These are phyloP conservation scores for Paraphoma chrysanthemicola DNA, from an alignment of 2,329 filamentous ascomycete genomes.

Conservation along the genomic window DNA sequence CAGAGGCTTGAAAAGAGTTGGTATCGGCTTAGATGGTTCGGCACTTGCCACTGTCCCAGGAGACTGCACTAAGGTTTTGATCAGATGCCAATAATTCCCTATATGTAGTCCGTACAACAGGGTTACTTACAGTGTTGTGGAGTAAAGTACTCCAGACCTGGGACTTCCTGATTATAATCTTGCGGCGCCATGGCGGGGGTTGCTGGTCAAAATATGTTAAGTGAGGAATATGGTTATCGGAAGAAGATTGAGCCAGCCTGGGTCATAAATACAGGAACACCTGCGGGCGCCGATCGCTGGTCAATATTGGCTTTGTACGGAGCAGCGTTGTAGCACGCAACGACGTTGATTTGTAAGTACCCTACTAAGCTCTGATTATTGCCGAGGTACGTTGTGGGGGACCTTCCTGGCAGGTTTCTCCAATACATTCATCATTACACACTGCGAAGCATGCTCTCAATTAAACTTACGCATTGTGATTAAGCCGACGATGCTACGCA, in stretches of 20 bases:
- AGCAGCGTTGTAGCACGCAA: background rate
- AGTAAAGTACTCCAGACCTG: slow-evolving; percentile 53
- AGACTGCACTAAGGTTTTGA: slow-evolving; percentile 24
- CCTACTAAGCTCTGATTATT: background rate
- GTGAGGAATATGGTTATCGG: too few species aligned
- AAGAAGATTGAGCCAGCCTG: background rate
- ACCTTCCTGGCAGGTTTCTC: too few species aligned
- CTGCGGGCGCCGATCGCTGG: background rate
- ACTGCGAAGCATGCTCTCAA: too few species aligned
- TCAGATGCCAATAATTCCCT: too few species aligned
- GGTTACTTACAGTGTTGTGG: slow-evolving; percentile 43
- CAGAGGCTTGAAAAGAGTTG: slow-evolving; percentile 46
- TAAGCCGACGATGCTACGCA: too few species aligned
- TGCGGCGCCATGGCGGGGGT: slow-evolving; percentile 29
- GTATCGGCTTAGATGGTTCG: slow-evolving; percentile 15
- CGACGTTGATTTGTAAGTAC: slow-evolving; percentile 20
- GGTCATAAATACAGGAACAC: background rate
- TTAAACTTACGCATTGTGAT: too few species aligned
- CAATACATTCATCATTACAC: too few species aligned
- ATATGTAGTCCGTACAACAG: too few species aligned
- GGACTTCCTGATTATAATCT: slow-evolving; percentile 35
- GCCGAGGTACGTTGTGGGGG: slow-evolving; percentile 10
- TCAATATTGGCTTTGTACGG: background rate
- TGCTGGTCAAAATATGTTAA: too few species aligned
- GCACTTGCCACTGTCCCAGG: slow-evolving; percentile 45